phyloP scores from a whole-genome alignment of 1,284 basidiomycete genomes.

The Moesziomyces sp. region DNA sequence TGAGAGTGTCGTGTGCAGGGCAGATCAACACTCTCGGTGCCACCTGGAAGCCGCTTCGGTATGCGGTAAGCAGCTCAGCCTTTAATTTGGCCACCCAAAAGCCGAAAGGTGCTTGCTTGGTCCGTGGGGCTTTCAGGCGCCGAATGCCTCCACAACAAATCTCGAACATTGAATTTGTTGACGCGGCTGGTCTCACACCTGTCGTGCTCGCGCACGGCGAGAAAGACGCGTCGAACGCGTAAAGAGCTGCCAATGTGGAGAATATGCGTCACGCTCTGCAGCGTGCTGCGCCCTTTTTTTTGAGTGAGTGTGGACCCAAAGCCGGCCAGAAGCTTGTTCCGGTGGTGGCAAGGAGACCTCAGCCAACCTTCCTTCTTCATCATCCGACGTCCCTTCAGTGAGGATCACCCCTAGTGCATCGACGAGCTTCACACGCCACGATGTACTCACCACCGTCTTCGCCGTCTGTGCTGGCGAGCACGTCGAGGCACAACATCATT shows the following conservation, averaged over 20 bases:
- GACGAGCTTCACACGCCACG: neutral
- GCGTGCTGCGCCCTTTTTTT: neutral
- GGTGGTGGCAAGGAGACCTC: constrained; percentile 7
- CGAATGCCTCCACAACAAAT: constrained; percentile 12
- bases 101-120: constrained; percentile 7
- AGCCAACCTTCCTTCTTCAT: neutral
- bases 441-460: constrained; percentile 43
- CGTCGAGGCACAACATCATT: constrained; percentile 43
- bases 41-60: neutral
- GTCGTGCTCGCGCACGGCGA: neutral
- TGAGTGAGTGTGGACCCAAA: neutral
- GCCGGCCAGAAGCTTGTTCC: neutral
- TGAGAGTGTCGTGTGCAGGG: constrained; percentile 25
- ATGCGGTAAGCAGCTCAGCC: constrained; percentile 17
- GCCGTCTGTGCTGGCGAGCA: constrained; percentile 42
- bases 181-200: constrained; percentile 2
- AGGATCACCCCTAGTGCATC: neutral
- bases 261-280: neutral
- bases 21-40: neutral
- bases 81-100: neutral
- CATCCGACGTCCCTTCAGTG: neutral
- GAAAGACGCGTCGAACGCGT: constrained; percentile 35
- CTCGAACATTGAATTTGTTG: neutral
- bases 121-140: constrained; percentile 5
- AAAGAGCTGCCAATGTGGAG: constrained; percentile 11